These are phyloP conservation scores for Penicillium ucsense DNA, from an alignment of 495 filamentous ascomycete genomes.

Conservation along the genomic window DNA sequence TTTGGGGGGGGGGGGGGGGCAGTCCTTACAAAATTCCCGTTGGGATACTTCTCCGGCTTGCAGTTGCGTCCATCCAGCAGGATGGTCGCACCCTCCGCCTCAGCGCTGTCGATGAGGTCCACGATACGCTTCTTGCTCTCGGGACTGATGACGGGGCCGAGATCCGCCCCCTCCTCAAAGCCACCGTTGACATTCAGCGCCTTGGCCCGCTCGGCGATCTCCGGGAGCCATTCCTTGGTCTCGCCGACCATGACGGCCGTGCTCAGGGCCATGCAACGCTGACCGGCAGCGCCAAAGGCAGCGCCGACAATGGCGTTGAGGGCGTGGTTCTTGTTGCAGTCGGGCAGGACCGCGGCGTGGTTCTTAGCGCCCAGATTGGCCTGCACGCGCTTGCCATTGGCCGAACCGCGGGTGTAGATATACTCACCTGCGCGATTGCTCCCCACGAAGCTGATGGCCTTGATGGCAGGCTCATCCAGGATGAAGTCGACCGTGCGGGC, in stretches of 20 bases:
- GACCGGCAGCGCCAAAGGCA: conserved; percentile 92
- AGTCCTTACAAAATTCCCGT: conserved; percentile 78
- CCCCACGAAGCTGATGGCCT: conserved; percentile 96
- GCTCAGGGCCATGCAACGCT: conserved; percentile 96
- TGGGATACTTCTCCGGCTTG: conserved; percentile 85
- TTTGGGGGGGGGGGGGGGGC: not conserved
- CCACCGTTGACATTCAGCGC: conserved; percentile 83
- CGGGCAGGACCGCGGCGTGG: conserved; percentile 88
- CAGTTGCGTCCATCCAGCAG: conserved; percentile 86
- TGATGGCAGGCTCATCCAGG: conserved; percentile 89
- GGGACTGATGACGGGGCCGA: conserved; percentile 95
- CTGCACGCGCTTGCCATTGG: conserved; percentile 90
- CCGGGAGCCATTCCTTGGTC: conserved; percentile 85
- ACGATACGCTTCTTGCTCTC: conserved; percentile 88
- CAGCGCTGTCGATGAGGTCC: conserved; percentile 74
- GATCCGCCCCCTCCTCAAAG: conserved; percentile 87
- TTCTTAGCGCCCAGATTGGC: conserved; percentile 98
- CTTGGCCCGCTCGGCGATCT: conserved; percentile 87
- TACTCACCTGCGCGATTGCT: conserved; percentile 96
- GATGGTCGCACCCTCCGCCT: conserved; percentile 89
- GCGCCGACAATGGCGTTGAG: conserved; percentile 91
- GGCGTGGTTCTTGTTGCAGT: conserved; percentile 97
- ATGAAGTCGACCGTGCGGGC: conserved; percentile 94
- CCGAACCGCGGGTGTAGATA: conserved; percentile 82
- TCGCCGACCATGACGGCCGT: conserved; percentile 90